Conservation (phyloP, 805 yeast genomes). For the Grigorovia humatica region DNA sequence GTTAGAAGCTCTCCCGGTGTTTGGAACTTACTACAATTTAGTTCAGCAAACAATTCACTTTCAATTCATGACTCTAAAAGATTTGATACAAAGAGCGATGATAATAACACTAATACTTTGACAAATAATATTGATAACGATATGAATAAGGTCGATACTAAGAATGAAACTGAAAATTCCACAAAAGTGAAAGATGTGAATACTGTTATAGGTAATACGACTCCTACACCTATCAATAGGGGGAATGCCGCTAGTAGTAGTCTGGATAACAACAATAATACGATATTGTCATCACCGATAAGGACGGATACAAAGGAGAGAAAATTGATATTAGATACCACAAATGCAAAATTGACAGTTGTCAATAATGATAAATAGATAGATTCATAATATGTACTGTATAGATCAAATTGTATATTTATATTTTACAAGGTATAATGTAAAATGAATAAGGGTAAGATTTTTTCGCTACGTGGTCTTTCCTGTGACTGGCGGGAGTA, state of each 20-base stretch:
- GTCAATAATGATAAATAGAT: conserved; percentile 12
- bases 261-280: neutral
- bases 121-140: neutral
- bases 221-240: too few relatives aligned
- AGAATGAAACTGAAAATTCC: too few relatives aligned
- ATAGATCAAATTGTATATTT: neutral
- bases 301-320: conserved; percentile 3
- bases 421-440: neutral
- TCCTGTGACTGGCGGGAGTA: too few relatives aligned
- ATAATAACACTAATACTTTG: neutral
- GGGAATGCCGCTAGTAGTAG: too few relatives aligned
- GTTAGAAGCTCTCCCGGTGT: conserved; percentile 66
- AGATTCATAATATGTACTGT: neutral
- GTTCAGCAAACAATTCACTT: conserved; percentile 33
- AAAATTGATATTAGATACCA: conserved; percentile 23
- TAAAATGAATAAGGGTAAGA: neutral
- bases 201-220: too few relatives aligned
- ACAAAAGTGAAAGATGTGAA: too few relatives aligned
- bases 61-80: conserved; percentile 4
- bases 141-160: neutral
- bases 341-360: conserved; percentile 23
- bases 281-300: neutral
- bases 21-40: conserved; percentile 84
- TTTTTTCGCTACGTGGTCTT: too few relatives aligned
- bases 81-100: neutral